Evolutionary conservation across 768 basidiomycete genomes (phyloP), one percentile per base, ranked within the genome.

Genomic region (Tylopilus balloui): DNA sequence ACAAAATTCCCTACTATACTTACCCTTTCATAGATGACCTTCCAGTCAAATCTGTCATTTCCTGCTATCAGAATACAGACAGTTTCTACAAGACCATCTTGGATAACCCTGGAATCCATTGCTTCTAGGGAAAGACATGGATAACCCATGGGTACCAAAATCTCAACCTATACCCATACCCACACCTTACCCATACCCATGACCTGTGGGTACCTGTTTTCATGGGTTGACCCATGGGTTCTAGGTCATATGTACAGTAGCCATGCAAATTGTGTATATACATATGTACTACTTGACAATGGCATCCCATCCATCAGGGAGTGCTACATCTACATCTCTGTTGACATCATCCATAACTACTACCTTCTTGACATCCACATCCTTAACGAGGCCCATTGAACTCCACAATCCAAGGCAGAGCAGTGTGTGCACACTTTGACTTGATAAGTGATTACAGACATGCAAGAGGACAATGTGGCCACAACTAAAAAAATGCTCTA

Each of bases 321-420:
- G n/a, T n/a, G n/a, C n/a, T n/a, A n/a, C n/a, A n/a, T n/a, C n/a
- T n/a, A n/a, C n/a, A 25, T 25, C 24, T 25, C 8, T 8, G 8
- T 25, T 8, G 8, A 27, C 40, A 41, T 45, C 35, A 45, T 36
- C 35, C 45, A 45, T 17, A 13, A 37, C 35, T 2, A 4, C 24
- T 9, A 45, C 45, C 19, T 36, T 36, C 15, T 11, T 45, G 4
- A 45, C 10, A 10, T 45, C 35, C 6, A 21, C 13, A 49, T 68
- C 59, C 23, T 63, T 59, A 1, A 73, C 53, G 0, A 65, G 45
- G 3, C 60, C 64, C 24, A 64, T 15, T 0, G 4, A 19, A 37
- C 61, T 66, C 71, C 71, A 74, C 1, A 28, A 45, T 7, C 64
- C 64, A 0, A 73, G 58, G 48, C 72, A 74, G 28, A 73, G 44